A percentile compares a stretch with the other conserved stretches of the same genome.
Evolutionary conservation across 1,284 basidiomycete species (phyloP).

Genomic region (Anthracocystis panici-leucophaei): DNA sequence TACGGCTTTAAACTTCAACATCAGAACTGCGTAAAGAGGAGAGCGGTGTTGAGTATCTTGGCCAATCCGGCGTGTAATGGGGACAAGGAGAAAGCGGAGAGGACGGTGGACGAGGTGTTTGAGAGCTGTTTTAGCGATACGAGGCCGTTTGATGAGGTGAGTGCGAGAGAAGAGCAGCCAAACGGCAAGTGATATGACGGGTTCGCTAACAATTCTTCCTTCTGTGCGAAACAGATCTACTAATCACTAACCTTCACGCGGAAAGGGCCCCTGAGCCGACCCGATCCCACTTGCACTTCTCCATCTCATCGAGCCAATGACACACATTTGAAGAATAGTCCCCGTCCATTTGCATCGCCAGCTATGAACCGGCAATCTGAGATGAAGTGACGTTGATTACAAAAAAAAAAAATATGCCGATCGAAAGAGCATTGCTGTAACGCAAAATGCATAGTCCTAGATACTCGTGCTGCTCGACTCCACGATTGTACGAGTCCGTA

Average conservation of each 20-base stretch:
- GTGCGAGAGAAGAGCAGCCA: neutral
- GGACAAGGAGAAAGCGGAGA: slow-evolving; percentile 80
- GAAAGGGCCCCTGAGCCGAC: no score
- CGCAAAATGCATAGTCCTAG: no score
- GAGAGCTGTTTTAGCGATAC: slow-evolving; percentile 95
- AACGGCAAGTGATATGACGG: neutral
- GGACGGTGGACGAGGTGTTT: slow-evolving; percentile 94
- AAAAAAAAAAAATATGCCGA: no score
- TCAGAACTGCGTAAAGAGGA: slow-evolving; percentile 84
- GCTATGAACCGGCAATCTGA: no score
- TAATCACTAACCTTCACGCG: slow-evolving; percentile 5
- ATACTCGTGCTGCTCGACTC: no score
- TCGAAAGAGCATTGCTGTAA: no score
- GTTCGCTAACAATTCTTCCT: neutral
- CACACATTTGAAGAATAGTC: no score
- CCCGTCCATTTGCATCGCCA: no score
- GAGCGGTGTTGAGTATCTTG: slow-evolving; percentile 84
- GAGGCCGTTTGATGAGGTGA: slow-evolving; percentile 93
- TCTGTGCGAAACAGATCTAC: slow-evolving; percentile 49
- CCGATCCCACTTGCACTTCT: no score
- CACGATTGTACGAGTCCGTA: neutral
- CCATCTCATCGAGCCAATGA: no score
- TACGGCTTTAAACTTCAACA: slow-evolving; percentile 90
- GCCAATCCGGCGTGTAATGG: slow-evolving; percentile 82
- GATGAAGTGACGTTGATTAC: no score